A percentile compares a stretch with the other conserved stretches of the same genome.
Evolutionary conservation across 441 rosid genomes (phyloP).

Genomic region (Biscutella laevigata): DNA sequence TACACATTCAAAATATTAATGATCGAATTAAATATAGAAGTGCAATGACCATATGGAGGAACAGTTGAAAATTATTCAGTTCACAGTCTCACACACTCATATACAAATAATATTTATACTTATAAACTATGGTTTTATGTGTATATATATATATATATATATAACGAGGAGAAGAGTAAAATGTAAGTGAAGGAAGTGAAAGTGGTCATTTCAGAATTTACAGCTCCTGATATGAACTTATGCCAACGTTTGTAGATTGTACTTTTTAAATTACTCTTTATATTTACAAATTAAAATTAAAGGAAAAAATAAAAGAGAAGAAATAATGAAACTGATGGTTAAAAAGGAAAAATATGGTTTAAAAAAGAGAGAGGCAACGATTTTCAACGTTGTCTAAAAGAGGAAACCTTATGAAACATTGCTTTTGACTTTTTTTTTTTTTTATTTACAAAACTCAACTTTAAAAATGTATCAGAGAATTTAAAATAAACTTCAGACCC

Average conservation of each 20-base stretch:
- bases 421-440: too few species aligned
- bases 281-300: neutral
- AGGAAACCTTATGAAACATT: slow-evolving; percentile 46
- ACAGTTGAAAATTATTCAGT: slow-evolving; percentile 14
- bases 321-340: slow-evolving; percentile 37
- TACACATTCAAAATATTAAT: slow-evolving; percentile 19
- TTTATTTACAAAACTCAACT: too few species aligned
- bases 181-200: slow-evolving; percentile 18
- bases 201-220: slow-evolving; percentile 26
- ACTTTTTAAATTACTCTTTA: neutral
- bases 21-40: slow-evolving; percentile 10
- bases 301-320: neutral
- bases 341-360: slow-evolving; percentile 39
- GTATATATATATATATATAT: neutral
- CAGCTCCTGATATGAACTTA: slow-evolving; percentile 9
- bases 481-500: neutral
- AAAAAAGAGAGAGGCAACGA: slow-evolving; percentile 23
- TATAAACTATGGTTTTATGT: neutral
- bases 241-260: slow-evolving; percentile 25
- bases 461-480: too few species aligned
- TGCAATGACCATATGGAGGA: slow-evolving; percentile 11
- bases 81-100: neutral
- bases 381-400: slow-evolving; percentile 36
- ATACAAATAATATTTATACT: neutral
- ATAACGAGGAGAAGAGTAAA: slow-evolving; percentile 24